These are phyloP conservation scores for Alternaria viburni DNA, from an alignment of 2,329 filamentous ascomycete genomes.

Conservation along the genomic window DNA sequence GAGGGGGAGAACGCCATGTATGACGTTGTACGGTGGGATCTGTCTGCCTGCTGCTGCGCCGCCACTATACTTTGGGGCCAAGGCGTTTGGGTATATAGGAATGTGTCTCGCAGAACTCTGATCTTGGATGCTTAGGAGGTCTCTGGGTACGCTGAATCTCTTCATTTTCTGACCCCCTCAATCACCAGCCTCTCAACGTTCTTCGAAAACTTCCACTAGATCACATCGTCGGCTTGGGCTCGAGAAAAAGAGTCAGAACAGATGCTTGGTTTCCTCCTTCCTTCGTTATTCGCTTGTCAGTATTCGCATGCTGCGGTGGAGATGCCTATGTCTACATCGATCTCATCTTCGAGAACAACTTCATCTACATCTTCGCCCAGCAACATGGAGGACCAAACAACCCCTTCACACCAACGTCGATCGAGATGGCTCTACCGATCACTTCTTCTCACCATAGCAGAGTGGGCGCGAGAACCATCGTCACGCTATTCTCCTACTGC, in stretches of 20 bases:
- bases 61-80: not conserved
- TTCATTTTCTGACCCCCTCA: not conserved
- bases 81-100: not conserved
- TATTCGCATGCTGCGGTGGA: not conserved
- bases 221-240: not conserved
- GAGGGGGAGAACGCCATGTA: not conserved
- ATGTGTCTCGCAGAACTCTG: not conserved
- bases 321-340: not conserved
- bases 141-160: not conserved
- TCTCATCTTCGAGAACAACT: not conserved
- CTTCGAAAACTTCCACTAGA: not conserved
- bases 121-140: not conserved
- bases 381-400: not conserved
- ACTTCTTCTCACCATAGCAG: not conserved
- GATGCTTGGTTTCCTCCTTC: constrained; percentile 1
- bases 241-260: not conserved
- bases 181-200: not conserved
- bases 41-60: not conserved
- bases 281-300: not conserved
- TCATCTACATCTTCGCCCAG: not conserved
- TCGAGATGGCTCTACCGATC: not conserved
- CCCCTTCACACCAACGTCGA: not conserved
- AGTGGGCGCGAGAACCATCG: not conserved
- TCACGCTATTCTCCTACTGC: not conserved
- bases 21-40: not conserved